phyloP scores from a whole-genome alignment of 2,329 filamentous ascomycete species.

The Macrophomina tecta region DNA sequence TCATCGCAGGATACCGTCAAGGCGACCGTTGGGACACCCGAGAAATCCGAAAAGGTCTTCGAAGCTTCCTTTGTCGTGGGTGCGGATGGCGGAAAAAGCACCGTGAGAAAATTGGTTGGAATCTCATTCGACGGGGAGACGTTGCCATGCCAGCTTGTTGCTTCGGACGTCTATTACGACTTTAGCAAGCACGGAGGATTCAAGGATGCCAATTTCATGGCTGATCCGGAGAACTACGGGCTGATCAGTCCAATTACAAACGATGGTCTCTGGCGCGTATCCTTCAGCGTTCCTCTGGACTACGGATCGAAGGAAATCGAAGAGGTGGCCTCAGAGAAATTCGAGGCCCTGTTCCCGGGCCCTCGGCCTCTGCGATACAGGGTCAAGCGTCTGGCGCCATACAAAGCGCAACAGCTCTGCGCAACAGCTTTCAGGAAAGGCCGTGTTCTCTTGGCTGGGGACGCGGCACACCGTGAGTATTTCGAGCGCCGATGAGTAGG shows the following conservation, averaged over 20 bases:
- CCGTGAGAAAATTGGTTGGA: conserved; percentile 31
- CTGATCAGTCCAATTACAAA: conserved; percentile 42
- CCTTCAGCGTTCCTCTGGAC: conserved; percentile 44
- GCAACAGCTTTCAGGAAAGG: conserved; percentile 41
- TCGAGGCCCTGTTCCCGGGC: conserved; percentile 40
- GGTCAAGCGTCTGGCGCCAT: conserved; percentile 46
- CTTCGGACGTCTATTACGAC: conserved; percentile 46
- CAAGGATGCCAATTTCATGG: conserved; percentile 46
- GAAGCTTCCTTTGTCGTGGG: conserved; percentile 39
- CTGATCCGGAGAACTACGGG: conserved; percentile 46
- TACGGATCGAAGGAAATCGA: conserved; percentile 35
- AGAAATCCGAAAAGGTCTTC: conserved; percentile 30
- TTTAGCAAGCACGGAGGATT: conserved; percentile 47
- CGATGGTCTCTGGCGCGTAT: conserved; percentile 49
- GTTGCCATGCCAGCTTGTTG: conserved; percentile 45
- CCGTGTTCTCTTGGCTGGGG: conserved; percentile 45
- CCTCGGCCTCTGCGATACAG: conserved; percentile 36
- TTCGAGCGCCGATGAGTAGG: not conserved
- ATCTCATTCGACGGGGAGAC: conserved; percentile 42
- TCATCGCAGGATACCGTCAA: conserved; percentile 12
- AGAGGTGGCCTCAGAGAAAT: conserved; percentile 37
- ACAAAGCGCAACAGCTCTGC: conserved; percentile 50
- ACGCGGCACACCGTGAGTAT: conserved; percentile 46
- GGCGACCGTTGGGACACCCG: not conserved
- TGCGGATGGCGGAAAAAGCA: conserved; percentile 39